Evolutionary conservation across 78 protist species (phyloP).

Genomic region (Andalucia godoyi): DNA sequence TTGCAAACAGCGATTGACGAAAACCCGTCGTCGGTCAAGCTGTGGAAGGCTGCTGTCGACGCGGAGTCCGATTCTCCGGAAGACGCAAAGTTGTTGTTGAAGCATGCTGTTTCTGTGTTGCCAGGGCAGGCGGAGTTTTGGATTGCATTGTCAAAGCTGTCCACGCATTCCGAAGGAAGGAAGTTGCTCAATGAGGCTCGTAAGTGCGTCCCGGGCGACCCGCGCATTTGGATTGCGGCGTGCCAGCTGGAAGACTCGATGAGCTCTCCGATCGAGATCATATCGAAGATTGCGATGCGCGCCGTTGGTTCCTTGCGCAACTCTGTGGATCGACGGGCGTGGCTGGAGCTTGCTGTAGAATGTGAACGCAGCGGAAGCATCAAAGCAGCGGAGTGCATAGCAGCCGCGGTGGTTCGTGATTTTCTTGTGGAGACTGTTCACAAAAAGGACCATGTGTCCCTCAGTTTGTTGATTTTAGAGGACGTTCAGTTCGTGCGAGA

Average conservation of each 20-base stretch:
- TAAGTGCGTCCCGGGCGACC: conserved; percentile 42
- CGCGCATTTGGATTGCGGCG: conserved; percentile 87
- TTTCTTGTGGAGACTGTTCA: too few relatives aligned
- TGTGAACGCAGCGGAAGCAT: too few relatives aligned
- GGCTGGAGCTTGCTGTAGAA: too few relatives aligned
- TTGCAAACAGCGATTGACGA: conserved; percentile 67
- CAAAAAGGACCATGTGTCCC: too few relatives aligned
- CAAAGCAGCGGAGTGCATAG: too few relatives aligned
- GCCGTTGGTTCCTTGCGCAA: too few relatives aligned
- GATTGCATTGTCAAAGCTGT: conserved; percentile 91
- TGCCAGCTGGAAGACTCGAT: conserved; percentile 87
- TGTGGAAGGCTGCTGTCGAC: conserved; percentile 91
- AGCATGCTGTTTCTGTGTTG: conserved; percentile 81
- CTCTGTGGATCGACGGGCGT: too few relatives aligned
- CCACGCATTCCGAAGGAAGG: conserved; percentile 67
- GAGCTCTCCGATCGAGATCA: too few relatives aligned
- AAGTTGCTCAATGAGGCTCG: conserved; percentile 68
- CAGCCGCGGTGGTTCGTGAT: too few relatives aligned
- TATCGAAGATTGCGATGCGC: too few relatives aligned
- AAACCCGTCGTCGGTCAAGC: conserved; percentile 67
- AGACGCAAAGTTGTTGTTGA: conserved; percentile 72
- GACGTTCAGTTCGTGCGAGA: too few relatives aligned
- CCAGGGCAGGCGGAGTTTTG: conserved; percentile 76
- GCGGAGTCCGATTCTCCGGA: conserved; percentile 66
- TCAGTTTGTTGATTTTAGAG: too few relatives aligned